Evolutionary conservation across 148 eudicot genomes (phyloP), one percentile per base, ranked within the genome.

Genomic region (Dysphania ambrosioides): DNA sequence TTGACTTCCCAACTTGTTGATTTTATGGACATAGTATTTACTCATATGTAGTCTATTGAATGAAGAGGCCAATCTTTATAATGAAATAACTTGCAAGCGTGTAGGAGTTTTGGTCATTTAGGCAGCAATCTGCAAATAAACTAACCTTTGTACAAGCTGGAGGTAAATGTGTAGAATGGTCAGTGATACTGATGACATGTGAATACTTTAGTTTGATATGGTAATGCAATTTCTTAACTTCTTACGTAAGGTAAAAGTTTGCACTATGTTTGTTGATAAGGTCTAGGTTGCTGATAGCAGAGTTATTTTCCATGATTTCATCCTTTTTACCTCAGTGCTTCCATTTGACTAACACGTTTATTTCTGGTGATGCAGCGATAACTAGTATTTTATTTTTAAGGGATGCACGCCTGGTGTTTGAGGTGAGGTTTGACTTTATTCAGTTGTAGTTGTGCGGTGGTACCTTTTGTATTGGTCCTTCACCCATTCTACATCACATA

Each of bases 361-460:
- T 27, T 29, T 67, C 78, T 77, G 44, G 59, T 69, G 66, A 24
- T 85, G 90, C 97, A 95, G 99, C 85, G 40, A 90, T 95, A 74
- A 86, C 94, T 68, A 82, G 86, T n/a, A 79, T 95, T 72, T 70
- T 95, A 72, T 87, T 88, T 81, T 70, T 92, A 10, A 86, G 94
- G 79, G 84, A 92, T 74, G 40, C 82, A 30, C 80, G 88, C 41
- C 47, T 85, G 75, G 72, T 87, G 34, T 86, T 78, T 75, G 74
- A 77, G 90, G 99, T 95, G 82, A 73, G 75, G 56, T 13, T 65
- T 49, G 31, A 21, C 49, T 60, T 70, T 55, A 24, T 27, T 64
- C 68, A 70, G 11, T 38, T 63, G 32, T 6, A 31, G 16, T 58
- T 41, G 12, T 65, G 65, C 66, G n/a, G n/a, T n/a, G n/a, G n/a